Evolutionary conservation across 345 rosid species (phyloP).

Genomic region (Hibiscus trionum): DNA sequence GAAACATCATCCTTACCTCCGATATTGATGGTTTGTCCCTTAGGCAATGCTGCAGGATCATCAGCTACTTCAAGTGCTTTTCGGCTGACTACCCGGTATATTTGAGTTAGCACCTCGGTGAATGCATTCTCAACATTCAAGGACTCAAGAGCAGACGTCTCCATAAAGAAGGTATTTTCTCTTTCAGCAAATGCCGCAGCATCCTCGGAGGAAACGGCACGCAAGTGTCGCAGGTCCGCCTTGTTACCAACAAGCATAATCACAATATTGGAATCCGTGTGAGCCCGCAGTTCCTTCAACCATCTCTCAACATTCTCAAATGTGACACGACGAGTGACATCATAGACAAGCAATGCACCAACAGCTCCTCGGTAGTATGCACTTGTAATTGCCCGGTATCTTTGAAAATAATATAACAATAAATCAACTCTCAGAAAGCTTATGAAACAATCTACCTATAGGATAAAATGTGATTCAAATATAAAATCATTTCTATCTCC

Average conservation of each 20-base stretch:
- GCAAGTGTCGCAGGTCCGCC: slow-evolving; percentile 43
- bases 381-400: too few species aligned
- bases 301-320: slow-evolving; percentile 87
- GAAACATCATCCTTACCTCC: slow-evolving; percentile 65
- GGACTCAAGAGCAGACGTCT: slow-evolving; percentile 81
- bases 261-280: slow-evolving; percentile 70
- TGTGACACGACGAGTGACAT: slow-evolving; percentile 71
- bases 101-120: slow-evolving; percentile 66
- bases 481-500: not conserved
- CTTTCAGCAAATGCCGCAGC: slow-evolving; percentile 59
- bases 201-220: slow-evolving; percentile 69
- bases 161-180: slow-evolving; percentile 72
- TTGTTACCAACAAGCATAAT: slow-evolving; percentile 46
- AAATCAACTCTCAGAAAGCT: not conserved
- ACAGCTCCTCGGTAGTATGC: too few species aligned
- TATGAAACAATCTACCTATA: not conserved
- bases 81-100: slow-evolving; percentile 60
- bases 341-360: slow-evolving; percentile 52
- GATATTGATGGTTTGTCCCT: slow-evolving; percentile 58
- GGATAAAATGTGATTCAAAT: not conserved
- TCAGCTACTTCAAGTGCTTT: slow-evolving; percentile 54
- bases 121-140: slow-evolving; percentile 73
- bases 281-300: slow-evolving; percentile 82
- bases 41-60: slow-evolving; percentile 57
- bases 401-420: slow-evolving; percentile 4